Conservation (phyloP, 2,329 filamentous ascomycete genomes). For the Hymenoscyphus infarciens region DNA sequence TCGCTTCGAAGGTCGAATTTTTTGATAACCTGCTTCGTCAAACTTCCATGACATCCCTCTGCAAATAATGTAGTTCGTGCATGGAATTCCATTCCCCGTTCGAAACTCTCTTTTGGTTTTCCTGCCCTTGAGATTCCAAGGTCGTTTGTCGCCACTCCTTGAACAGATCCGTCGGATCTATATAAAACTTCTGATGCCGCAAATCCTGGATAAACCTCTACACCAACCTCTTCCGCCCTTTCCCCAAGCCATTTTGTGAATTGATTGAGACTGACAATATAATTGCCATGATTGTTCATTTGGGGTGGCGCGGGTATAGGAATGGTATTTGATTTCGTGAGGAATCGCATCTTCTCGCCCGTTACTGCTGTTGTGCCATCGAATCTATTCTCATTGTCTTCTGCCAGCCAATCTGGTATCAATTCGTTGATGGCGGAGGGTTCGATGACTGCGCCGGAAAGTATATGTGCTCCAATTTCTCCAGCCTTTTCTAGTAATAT, state of each 20-base stretch:
- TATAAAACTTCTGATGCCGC: slow-evolving; percentile 92
- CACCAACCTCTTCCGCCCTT: slow-evolving; percentile 90
- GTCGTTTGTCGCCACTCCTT: slow-evolving; percentile 94
- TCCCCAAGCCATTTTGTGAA: slow-evolving; percentile 95
- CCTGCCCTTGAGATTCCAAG: slow-evolving; percentile 79
- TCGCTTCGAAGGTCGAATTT: slow-evolving; percentile 89
- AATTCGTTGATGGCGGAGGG: slow-evolving; percentile 85
- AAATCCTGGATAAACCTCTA: slow-evolving; percentile 95
- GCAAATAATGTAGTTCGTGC: slow-evolving; percentile 86
- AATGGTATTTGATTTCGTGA: slow-evolving; percentile 75
- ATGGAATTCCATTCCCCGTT: slow-evolving; percentile 98
- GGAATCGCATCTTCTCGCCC: slow-evolving; percentile 85
- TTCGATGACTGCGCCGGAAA: slow-evolving; percentile 94
- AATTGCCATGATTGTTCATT: slow-evolving; percentile 98
- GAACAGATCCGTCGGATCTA: slow-evolving; percentile 78
- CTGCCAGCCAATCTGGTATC: slow-evolving; percentile 87
- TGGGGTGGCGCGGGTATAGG: slow-evolving; percentile 87
- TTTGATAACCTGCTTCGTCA: slow-evolving; percentile 92
- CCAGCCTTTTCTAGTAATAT: slow-evolving; percentile 92
- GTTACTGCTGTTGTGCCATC: slow-evolving; percentile 81
- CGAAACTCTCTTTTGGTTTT: slow-evolving; percentile 83
- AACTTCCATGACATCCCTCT: slow-evolving; percentile 91
- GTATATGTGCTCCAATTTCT: slow-evolving; percentile 89
- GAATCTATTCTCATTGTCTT: slow-evolving; percentile 85
- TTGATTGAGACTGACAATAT: slow-evolving; percentile 93